Evolutionary conservation across 768 basidiomycete species (phyloP), one percentile per base, ranked within the genome.

Genomic region (Fomitopsis serialis): DNA sequence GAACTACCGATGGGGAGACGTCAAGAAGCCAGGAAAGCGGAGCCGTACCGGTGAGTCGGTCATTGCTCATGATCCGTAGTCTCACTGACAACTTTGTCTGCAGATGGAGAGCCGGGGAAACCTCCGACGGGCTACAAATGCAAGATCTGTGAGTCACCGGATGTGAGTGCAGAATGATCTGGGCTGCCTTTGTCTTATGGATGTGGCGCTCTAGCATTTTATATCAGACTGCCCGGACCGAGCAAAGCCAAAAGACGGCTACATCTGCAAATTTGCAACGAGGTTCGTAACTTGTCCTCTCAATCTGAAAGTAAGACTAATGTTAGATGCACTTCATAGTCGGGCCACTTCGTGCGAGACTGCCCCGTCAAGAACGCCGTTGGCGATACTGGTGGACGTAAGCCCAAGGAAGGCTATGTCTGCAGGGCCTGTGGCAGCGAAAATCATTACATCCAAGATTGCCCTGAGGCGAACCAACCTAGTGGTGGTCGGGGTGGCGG

Each of bases 351-450:
- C 61, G 80, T 96, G 51, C 85, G 89, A 35, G 92, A 96, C 65
- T 96, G 93, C 69, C 93, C 95, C 1, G 84, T 85, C 10, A 81
- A 79, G 65, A 78, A 88, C 59, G 83, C 83, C 22, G 73, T 80
- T 3, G 91, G 90, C 12, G 90, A 93, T 64, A 92, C 89, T 1
- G 90, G 89, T 13, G 89, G 89, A 9, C 79, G 76, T 42, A 90
- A 90, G 63, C 92, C 92, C 7, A 87, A 79, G 46, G 78, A 84
- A 55, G 92, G 90, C 50, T 98, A 98, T 61, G 80, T 89, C 12
- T 98, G 95, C 70, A 80, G 91, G 36, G 92, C 92, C 1, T 98
- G 95, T 68, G 92, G 88, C 36, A 91, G 88, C 63, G 87, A 87
- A 55, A 72, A 77, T 6, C 96, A 98, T 71, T 89, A 82, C 62